These are phyloP conservation scores for Tricholomella constricta DNA, from an alignment of 768 basidiomycete species.

Conservation along the genomic window DNA sequence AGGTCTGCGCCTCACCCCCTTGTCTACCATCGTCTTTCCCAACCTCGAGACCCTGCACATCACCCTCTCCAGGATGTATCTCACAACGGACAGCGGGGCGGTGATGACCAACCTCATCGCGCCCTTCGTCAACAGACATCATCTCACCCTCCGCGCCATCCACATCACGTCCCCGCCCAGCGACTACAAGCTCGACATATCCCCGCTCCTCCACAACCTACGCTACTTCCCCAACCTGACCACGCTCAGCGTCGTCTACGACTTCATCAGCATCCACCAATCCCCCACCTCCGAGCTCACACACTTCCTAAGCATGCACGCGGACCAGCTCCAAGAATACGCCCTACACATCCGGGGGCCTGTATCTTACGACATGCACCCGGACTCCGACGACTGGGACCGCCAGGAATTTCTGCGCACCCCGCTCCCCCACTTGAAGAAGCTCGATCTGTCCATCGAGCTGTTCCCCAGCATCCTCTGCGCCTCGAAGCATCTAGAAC, in stretches of 20 bases:
- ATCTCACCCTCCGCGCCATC: constrained; percentile 13
- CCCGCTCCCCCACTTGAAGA: neutral
- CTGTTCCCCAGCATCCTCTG: neutral
- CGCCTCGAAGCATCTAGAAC: constrained; percentile 8
- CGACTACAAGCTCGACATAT: constrained; percentile 17
- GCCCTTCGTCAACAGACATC: constrained; percentile 28
- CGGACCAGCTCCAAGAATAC: constrained; percentile 16
- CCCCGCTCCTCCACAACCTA: constrained; percentile 15
- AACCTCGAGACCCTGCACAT: constrained; percentile 21
- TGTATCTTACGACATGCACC: neutral
- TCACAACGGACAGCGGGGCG: constrained; percentile 10
- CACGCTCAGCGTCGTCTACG: constrained; percentile 17
- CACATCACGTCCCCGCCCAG: constrained; percentile 2
- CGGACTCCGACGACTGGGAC: constrained; percentile 10
- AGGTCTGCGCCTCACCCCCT: constrained; percentile 15
- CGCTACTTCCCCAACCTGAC: constrained; percentile 18
- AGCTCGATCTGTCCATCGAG: constrained; percentile 8
- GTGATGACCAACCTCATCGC: constrained; percentile 16
- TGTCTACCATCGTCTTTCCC: constrained; percentile 10
- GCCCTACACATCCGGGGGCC: constrained; percentile 9
- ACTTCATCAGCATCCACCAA: constrained; percentile 15
- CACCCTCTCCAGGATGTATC: constrained; percentile 18
- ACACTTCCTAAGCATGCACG: constrained; percentile 22
- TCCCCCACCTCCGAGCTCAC: constrained; percentile 19
- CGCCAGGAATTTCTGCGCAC: constrained; percentile 3